Evolutionary conservation across 2,329 filamentous ascomycete genomes (phyloP), one percentile per base, ranked within the genome.

Genomic region (Hypoxylon sp.): DNA sequence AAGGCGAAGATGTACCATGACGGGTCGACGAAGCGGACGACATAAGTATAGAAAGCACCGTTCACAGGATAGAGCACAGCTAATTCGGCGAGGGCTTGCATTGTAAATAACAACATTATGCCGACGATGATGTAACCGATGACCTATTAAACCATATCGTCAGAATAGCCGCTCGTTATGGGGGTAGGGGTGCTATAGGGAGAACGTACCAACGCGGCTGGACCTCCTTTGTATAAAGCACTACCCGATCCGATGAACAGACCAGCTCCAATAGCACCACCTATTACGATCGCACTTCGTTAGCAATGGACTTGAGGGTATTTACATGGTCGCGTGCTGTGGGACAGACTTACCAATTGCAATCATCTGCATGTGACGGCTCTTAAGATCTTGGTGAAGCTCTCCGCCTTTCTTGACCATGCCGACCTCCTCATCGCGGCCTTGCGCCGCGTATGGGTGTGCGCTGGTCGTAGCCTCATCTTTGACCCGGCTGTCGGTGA

Each of bases 231-330:
- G 16, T 77, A 72, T 42, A 89, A 71, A 25, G 84, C 84, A 31
- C 68, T 68, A 37, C 85, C 86, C 2, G 85, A 86, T 36, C 85
- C 82, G 51, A 91, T 84, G 67, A 90, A 90, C 7, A 90, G 77
- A 74, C 88, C 87, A 57, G 74, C 74, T 50, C 74, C 74, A 36
- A 77, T 76, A 9, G 74, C 71, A 63, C 74, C 74, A 43, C 73
- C 73, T 73, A 26, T 46, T 20, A 13, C 13, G 23, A 9, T 25
- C 19, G 8, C 19, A 37, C 27, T 16, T 16, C 37, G 27, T 58
- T 26, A 58, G 51, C 26, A 42, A 38, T 25, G 3, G 5, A 20
- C 16, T 5, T 4, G 15, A 26, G 19, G 8, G 12, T 5, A 8
- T 4, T 17, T 17, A 19, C 19, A 21, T 13, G n/a, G 12, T n/a